Conservation (phyloP, 2,329 filamentous ascomycete genomes). For the Tolypocladium pustulatum region DNA sequence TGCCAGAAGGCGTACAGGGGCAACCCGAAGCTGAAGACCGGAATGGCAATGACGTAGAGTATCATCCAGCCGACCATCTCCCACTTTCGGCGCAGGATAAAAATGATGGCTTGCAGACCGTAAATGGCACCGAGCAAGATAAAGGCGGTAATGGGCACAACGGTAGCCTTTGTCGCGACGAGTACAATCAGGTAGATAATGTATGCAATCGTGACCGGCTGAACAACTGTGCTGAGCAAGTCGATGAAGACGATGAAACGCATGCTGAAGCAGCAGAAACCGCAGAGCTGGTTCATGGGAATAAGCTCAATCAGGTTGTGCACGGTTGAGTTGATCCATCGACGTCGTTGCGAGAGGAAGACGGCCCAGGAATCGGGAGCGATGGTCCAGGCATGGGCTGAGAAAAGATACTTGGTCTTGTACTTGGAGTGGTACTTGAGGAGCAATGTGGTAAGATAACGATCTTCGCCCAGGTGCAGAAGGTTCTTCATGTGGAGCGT, state of each 20-base stretch:
- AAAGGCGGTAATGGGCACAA: conserved; percentile 77
- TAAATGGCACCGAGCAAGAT: conserved; percentile 92
- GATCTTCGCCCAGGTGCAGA: conserved; percentile 92
- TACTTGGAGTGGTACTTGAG: conserved; percentile 87
- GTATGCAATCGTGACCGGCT: conserved; percentile 84
- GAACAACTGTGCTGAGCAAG: conserved; percentile 80
- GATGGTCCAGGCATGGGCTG: conserved; percentile 91
- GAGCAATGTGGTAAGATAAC: conserved; percentile 88
- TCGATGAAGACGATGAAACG: conserved; percentile 95
- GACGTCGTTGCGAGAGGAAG: conserved; percentile 94
- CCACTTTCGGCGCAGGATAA: conserved; percentile 94
- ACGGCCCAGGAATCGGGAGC: conserved; percentile 89
- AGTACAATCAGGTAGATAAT: conserved; percentile 80
- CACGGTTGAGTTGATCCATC: conserved; percentile 99
- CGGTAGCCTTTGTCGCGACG: conserved; percentile 47
- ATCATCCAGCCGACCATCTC: conserved; percentile 99
- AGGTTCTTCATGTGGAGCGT: conserved; percentile 99
- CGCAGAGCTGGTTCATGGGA: conserved; percentile 84
- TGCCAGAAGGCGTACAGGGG: conserved; percentile 97
- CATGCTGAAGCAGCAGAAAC: conserved; percentile 99
- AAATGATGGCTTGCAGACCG: conserved; percentile 92
- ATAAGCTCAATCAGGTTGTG: conserved; percentile 97
- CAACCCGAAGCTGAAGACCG: conserved; percentile 81
- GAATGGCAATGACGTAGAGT: conserved; percentile 83
- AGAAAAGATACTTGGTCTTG: conserved; percentile 96